Conservation (phyloP, 768 basidiomycete genomes). For the Hemileccinum impolitum region DNA sequence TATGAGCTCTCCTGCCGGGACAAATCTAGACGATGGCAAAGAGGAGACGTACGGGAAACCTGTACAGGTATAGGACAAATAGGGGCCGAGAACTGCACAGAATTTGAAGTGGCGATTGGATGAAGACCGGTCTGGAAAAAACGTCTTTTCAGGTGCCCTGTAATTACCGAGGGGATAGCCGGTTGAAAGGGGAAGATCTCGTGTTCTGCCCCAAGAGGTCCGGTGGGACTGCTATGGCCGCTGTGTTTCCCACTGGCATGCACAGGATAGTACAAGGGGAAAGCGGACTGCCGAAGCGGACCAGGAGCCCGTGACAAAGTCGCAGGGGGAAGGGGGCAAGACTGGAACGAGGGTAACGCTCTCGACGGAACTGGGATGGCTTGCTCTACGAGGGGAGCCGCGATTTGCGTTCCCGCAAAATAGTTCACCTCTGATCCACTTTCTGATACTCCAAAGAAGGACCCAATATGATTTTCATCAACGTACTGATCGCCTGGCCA, state of each 20-base stretch:
- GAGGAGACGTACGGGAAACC: constrained; percentile 10
- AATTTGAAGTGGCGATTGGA: neutral
- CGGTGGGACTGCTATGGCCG: neutral
- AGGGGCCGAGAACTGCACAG: neutral
- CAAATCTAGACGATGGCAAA: neutral
- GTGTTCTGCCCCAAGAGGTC: neutral
- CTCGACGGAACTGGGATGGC: neutral
- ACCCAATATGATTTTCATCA: neutral
- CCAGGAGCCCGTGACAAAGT: constrained; percentile 1
- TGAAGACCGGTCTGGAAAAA: neutral
- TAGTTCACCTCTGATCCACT: neutral
- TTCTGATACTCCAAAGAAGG: neutral
- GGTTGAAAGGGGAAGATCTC: neutral
- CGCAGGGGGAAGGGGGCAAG: neutral
- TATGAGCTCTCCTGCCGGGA: constrained; percentile 2
- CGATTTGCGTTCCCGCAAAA: neutral
- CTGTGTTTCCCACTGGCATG: neutral
- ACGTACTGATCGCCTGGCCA: neutral
- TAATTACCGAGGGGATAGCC: neutral
- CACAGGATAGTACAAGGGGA: constrained; percentile 4
- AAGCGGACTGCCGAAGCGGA: neutral
- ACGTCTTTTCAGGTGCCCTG: neutral
- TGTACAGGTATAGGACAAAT: constrained; percentile 3
- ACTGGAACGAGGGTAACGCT: neutral
- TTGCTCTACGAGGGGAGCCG: constrained; percentile 1